phyloP scores from a whole-genome alignment of 495 filamentous ascomycete species.

The Penicillium parvum region DNA sequence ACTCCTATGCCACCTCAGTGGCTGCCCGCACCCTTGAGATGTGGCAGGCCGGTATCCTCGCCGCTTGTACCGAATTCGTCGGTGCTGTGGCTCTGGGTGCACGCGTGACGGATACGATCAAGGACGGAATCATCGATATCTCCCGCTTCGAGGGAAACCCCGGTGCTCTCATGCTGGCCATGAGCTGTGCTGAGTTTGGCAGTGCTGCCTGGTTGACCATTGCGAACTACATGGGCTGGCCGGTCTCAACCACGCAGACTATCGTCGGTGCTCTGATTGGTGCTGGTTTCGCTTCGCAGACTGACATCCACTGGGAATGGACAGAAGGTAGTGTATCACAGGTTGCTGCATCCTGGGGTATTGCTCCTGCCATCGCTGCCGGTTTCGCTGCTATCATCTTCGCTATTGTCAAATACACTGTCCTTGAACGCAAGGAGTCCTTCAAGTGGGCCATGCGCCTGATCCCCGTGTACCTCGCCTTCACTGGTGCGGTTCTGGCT shows the following conservation, averaged over 20 bases:
- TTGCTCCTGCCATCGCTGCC: slow-evolving; percentile 58
- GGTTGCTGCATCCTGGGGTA: slow-evolving; percentile 57
- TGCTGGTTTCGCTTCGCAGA: slow-evolving; percentile 56
- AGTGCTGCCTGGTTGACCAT: slow-evolving; percentile 57
- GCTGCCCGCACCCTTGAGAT: slow-evolving; percentile 35
- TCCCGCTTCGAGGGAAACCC: slow-evolving; percentile 48
- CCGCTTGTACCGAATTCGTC: slow-evolving; percentile 44
- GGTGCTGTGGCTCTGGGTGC: slow-evolving; percentile 61
- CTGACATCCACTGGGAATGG: slow-evolving; percentile 55
- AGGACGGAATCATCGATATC: slow-evolving; percentile 57
- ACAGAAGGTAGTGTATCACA: slow-evolving; percentile 47
- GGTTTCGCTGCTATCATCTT: slow-evolving; percentile 60
- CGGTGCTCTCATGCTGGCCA: slow-evolving; percentile 55
- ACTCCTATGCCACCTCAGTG: slow-evolving; percentile 41
- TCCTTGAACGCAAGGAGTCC: slow-evolving; percentile 55
- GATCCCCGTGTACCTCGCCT: slow-evolving; percentile 58
- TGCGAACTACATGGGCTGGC: slow-evolving; percentile 51
- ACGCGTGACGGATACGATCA: slow-evolving; percentile 63
- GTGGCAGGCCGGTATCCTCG: slow-evolving; percentile 34
- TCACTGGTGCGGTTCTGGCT: slow-evolving; percentile 56
- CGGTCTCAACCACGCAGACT: slow-evolving; percentile 63
- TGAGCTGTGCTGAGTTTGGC: slow-evolving; percentile 56
- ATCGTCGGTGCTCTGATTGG: slow-evolving; percentile 60
- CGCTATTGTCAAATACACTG: slow-evolving; percentile 56
- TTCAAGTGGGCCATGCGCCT: slow-evolving; percentile 53